Evolutionary conservation across 208 protist species (phyloP).

Genomic region (Acanthamoeba lenticulata): DNA sequence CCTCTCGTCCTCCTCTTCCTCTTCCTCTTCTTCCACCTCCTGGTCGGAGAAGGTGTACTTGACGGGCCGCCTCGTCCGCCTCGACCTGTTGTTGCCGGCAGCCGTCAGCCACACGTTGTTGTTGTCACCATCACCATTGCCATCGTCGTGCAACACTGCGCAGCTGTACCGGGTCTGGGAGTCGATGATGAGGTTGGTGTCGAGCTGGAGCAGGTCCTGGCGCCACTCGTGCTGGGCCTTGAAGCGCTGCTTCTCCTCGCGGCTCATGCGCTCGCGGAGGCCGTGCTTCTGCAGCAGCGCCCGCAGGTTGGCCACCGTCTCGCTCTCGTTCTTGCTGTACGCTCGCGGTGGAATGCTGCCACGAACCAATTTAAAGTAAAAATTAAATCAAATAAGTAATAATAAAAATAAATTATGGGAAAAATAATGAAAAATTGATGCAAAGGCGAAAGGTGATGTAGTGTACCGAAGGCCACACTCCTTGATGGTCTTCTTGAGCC

Average conservation of each 20-base stretch:
- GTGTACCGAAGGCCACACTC: background rate
- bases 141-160: too few species aligned
- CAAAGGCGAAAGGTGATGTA: background rate
- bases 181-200: background rate
- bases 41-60: background rate
- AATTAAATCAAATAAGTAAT: too few species aligned
- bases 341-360: background rate
- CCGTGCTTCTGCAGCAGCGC: background rate
- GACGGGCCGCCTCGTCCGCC: background rate
- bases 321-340: background rate
- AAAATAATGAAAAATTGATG: background rate
- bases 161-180: too few species aligned
- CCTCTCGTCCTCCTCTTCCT: too few species aligned
- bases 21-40: background rate
- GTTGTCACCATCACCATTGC: background rate
- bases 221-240: background rate
- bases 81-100: background rate
- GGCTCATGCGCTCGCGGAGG: background rate
- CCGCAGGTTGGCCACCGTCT: background rate
- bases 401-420: too few species aligned
- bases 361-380: too few species aligned
- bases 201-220: background rate
- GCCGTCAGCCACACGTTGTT: too few species aligned
- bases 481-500: background rate
- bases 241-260: background rate